Evolutionary conservation across 1,284 basidiomycete genomes (phyloP).

Genomic region (Ustilago crameri): DNA sequence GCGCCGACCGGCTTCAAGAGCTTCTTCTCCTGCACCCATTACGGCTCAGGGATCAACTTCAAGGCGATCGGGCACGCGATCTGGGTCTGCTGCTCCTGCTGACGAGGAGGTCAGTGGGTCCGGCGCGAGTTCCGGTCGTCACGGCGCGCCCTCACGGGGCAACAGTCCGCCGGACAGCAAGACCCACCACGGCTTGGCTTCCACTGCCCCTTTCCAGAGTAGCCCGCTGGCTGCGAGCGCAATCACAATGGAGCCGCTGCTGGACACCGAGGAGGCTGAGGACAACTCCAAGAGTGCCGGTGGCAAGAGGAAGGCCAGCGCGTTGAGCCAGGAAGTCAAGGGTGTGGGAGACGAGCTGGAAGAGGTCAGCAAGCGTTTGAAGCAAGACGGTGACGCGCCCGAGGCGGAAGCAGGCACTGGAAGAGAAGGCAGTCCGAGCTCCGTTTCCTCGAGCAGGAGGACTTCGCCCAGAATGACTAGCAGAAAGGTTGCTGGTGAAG

Average conservation of each 20-base stretch:
- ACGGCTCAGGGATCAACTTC: constrained; percentile 15
- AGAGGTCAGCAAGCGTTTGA: constrained; percentile 33
- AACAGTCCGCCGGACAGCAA: constrained; percentile 42
- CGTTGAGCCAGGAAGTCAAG: constrained; percentile 37
- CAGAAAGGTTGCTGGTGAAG: constrained; percentile 26
- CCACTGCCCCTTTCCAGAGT: constrained; percentile 48
- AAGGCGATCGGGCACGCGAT: constrained; percentile 27
- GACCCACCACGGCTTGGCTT: constrained; percentile 35
- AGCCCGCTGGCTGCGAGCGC: constrained; percentile 48
- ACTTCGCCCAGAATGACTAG: constrained; percentile 46
- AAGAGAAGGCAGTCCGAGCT: constrained; percentile 33
- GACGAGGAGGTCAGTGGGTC: constrained; percentile 24
- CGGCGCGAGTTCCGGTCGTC: constrained; percentile 8
- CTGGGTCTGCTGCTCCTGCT: constrained; percentile 21
- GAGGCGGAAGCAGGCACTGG: constrained; percentile 11
- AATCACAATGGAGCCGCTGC: constrained; percentile 49
- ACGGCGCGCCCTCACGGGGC: constrained; percentile 28
- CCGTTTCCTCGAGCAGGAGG: constrained; percentile 38
- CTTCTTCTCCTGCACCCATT: constrained; percentile 37
- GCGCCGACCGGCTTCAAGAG: constrained; percentile 43
- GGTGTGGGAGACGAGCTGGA: constrained; percentile 9
- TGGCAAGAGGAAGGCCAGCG: constrained; percentile 48
- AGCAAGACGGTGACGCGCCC: constrained; percentile 7
- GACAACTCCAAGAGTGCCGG: not conserved
- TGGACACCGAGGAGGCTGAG: constrained; percentile 31